Base-by-base conservation (phyloP, 768 basidiomycete species). In the Macrocybe gigantea region DNA sequence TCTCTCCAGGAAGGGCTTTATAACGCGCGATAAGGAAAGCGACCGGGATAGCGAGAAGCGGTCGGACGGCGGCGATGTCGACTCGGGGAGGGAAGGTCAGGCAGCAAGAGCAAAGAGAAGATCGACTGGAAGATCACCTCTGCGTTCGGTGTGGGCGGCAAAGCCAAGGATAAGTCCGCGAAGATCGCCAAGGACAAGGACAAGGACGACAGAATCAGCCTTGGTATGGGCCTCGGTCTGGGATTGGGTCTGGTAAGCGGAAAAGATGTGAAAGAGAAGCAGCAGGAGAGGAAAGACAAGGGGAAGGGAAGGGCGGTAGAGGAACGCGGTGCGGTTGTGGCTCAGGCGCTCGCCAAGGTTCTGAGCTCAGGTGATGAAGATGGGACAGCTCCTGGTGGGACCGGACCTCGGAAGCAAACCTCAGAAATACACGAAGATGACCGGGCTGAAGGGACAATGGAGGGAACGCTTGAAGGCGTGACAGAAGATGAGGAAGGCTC, bases 291-390 rank as follows among this genome's bases (percentile, higher is more conserved):
- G 30, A 48, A 40, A 44, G 36, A 53, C 42, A 57, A 52, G 47
- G 55, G 55, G 8, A 53, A 45, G 14, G 50, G 53, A 9, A 45
- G 44, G 42, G 43, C 68, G 70, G 22, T 22, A 22, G 22, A 22
- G 22, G 22, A 22, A 22, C 22, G 22, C 22, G 4, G 22, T 4
- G 22, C 22, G 2, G 22, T 22, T 22, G 22, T 22, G 22, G 22
- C 22, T 22, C 22, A 22, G 22, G 22, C 22, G 22, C 22, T 2
- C 22, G 22, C 22, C 22, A 22, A 22, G 4, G 22, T 22, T 22
- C 22, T 22, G 22, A 22, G 22, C 22, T 22, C 22, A 22, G 22
- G 4, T 22, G 22, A 22, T 22, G 22, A 22, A 22, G 22, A 4
- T 22, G 22, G 22, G 22, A 22, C 22, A 22, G 22, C 22, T 22